Base-by-base conservation (phyloP, 306 rosid species). In the Malus domestica region DNA sequence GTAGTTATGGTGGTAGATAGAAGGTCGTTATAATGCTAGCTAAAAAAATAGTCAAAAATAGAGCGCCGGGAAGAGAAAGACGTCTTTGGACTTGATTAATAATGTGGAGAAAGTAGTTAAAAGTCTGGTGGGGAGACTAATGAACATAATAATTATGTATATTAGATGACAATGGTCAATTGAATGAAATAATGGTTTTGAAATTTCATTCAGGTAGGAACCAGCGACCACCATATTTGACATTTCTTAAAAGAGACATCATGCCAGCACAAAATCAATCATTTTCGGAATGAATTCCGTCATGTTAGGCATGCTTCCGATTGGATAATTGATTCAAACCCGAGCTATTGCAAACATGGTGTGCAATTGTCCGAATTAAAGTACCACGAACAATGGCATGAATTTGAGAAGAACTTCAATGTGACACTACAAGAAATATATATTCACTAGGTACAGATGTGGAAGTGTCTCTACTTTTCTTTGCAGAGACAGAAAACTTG, bases 1-100 rank as follows among this genome's bases (percentile, higher is more conserved):
- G 63, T 11, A 52, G 45, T 51, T 30, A 52, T 52, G 75, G 11
- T 32, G 63, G 45, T 52, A 19, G 46, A 27, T 70, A 5, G 29
- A 16, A 60, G 45, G 45, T 42, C 18, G 15, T 44, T 15, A 27
- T 60, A 5, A 58, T 58, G 63, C 30, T 10, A 40, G 29, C 51
- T 49, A 1, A 20, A 58, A 27, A 64, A 18, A 57, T 19, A 9
- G 76, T 70, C 68, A 72, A 70, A 77, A 46, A 16, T 33, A 16
- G 70, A 45, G 68, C n/a, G 35, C 70, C 80, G 63, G 81, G 54
- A 13, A 32, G 6, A 33, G 71, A 25, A 68, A 15, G 80, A 49
- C 38, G 42, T 69, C 30, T 29, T 70, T 70, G 29, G 54, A 32
- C 27, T 44, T 32, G 22, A 13, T 9, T 73, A 4, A 29, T 32